These are phyloP conservation scores for Paraleonurus japonicus DNA, from an alignment of 257 asterid genomes.

Conservation along the genomic window DNA sequence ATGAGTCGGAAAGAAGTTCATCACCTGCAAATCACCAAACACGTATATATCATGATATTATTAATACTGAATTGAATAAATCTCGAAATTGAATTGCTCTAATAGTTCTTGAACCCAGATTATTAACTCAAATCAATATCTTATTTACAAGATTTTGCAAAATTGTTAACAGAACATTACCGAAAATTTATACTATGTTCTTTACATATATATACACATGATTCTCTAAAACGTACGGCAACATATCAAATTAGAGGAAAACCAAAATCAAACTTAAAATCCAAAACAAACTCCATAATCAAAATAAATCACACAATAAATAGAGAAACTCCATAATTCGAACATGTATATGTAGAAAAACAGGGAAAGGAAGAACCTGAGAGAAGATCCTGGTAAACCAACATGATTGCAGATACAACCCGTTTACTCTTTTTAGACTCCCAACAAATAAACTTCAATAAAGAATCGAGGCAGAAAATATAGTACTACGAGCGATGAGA, in stretches of 20 bases:
- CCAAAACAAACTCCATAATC: background rate
- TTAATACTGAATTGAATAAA: background rate
- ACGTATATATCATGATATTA: background rate
- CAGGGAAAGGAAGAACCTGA: conserved; percentile 22
- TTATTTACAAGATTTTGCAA: background rate
- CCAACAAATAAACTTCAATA: background rate
- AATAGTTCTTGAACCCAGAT: background rate
- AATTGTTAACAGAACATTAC: too few relatives aligned
- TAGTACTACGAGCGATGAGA: background rate
- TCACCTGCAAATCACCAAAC: conserved; percentile 41
- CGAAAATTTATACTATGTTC: too few relatives aligned
- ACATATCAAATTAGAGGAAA: too few relatives aligned
- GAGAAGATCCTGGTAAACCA: conserved; percentile 59
- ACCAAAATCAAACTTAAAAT: background rate
- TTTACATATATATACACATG: background rate
- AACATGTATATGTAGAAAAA: background rate
- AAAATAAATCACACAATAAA: background rate
- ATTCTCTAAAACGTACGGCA: background rate
- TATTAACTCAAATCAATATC: background rate
- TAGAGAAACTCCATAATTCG: background rate
- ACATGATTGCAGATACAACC: conserved; percentile 33
- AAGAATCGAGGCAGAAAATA: background rate
- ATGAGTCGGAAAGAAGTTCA: conserved; percentile 70
- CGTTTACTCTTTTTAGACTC: background rate
- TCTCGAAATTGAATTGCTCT: background rate